A percentile compares a stretch with the other conserved stretches of the same genome.
Evolutionary conservation across 202 grass and related monocot species (phyloP).

Genomic region (Schoenoplectus tabernaemontani): DNA sequence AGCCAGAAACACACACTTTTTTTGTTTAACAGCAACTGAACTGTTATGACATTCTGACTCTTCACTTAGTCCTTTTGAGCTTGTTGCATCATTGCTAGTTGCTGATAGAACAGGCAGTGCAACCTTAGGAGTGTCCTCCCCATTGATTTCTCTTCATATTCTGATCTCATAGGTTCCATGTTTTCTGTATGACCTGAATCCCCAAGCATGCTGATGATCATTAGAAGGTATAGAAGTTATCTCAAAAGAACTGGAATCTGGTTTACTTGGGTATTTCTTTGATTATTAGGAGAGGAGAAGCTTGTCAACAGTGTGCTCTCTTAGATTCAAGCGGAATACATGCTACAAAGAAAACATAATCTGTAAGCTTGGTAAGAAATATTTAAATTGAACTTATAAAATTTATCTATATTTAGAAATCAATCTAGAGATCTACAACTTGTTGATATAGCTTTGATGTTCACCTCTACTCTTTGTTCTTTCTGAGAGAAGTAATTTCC

Average conservation of each 20-base stretch:
- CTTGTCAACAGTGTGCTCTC: not conserved
- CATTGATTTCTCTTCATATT: not conserved
- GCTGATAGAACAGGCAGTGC: not conserved
- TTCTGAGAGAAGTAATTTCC: not conserved
- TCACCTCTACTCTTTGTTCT: not conserved
- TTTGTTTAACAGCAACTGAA: not conserved
- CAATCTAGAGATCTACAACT: not conserved
- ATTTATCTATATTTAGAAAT: not conserved
- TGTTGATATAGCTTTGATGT: not conserved
- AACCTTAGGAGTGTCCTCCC: not conserved
- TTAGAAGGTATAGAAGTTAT: not conserved
- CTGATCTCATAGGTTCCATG: not conserved
- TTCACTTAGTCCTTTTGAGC: not conserved
- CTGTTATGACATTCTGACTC: not conserved
- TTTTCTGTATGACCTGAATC: not conserved
- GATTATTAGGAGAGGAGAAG: not conserved
- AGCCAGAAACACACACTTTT: conserved; percentile 38
- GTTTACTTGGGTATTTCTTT: not conserved
- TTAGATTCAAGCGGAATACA: not conserved
- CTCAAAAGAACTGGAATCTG: not conserved
- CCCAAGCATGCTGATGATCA: not conserved
- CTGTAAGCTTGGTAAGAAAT: not conserved
- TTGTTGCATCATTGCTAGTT: not conserved
- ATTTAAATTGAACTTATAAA: not conserved
- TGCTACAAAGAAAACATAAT: not conserved